Base-by-base conservation (phyloP, 495 filamentous ascomycete genomes). In the Penicillium lagena region DNA sequence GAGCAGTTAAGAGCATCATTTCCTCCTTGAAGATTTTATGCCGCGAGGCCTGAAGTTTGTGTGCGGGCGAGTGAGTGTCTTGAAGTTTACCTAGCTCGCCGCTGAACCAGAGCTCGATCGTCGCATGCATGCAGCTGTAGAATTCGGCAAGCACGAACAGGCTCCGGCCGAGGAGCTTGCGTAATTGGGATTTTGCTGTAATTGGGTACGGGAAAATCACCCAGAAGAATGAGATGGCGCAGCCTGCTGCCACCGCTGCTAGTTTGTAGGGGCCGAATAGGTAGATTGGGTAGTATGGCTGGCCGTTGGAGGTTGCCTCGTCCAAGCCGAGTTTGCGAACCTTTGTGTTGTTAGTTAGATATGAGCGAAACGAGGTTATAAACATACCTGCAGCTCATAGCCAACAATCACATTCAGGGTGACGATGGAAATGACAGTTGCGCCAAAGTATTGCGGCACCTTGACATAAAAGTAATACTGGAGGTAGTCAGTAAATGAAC, bases 181-280 rank as follows among this genome's bases (percentile, higher is more conserved):
- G 73, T 1, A 89, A 66, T 54, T 77, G 75, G 1, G 79, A 82
- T 22, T 86, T 78, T 12, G 87, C 84, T 0, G 81, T 81, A 30
- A 87, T 70, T 0, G 85, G 85, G 40, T 79, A 85, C 0, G 86
- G 86, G 55, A 89, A 83, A 46, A 90, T 76, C 0, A 86, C 87
- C 81, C 85, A 89, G 51, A 90, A 72, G 50, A 86, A 89, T 10
- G 85, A 85, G 9, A 89, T 78, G 0, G 79, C 65, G 49, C 85
- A 75, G 33, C 86, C 86, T 8, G 75, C 83, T 1, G 76, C 72
- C 1, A 89, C 80, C 6, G 77, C 81, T 9, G 83, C 84, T 0
- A 90, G 70, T 22, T 87, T 75, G 59, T 86, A 85, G 0, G 83
- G 84, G 0, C 73, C 85, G 10, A 89, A 72, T 9, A 76, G 50